Conservation (phyloP, 352 stramenopile genomes). For the Pythium dissimile region DNA sequence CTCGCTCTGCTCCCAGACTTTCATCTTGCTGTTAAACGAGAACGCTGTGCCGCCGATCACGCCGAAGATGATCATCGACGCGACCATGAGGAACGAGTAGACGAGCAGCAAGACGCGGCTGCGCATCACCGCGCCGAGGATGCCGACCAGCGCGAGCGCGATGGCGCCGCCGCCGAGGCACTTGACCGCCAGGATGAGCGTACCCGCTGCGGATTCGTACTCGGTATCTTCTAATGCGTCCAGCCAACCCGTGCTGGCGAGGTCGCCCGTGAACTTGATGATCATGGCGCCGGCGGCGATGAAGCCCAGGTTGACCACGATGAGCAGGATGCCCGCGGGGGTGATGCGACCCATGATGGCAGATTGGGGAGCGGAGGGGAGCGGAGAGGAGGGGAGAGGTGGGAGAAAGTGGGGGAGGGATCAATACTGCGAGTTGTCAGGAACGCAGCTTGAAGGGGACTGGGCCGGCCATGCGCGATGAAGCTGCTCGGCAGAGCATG, state of each 20-base stretch:
- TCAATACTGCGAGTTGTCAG: background rate
- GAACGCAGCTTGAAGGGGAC: background rate
- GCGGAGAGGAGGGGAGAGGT: background rate
- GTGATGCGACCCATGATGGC: constrained; percentile 31
- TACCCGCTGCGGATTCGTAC: constrained; percentile 46
- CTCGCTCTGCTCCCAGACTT: constrained; percentile 39
- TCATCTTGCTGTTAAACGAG: constrained; percentile 71
- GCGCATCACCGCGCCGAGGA: constrained; percentile 61
- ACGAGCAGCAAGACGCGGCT: constrained; percentile 65
- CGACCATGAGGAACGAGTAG: constrained; percentile 71
- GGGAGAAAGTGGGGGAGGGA: background rate
- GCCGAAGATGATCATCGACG: constrained; percentile 67
- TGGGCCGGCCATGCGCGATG: background rate
- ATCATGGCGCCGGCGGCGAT: constrained; percentile 58
- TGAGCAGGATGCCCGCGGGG: constrained; percentile 48
- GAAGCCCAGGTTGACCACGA: constrained; percentile 77
- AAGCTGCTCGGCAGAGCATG: background rate
- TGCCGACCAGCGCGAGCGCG: constrained; percentile 54
- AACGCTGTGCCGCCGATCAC: constrained; percentile 65
- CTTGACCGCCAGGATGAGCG: constrained; percentile 45
- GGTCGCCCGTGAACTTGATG: constrained; percentile 51
- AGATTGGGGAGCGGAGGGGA: no score
- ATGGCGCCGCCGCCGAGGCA: constrained; percentile 54
- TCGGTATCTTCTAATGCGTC: constrained; percentile 72
- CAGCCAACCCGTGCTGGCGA: constrained; percentile 66